These are phyloP conservation scores for Trichoderma asperellum DNA, from an alignment of 2,329 filamentous ascomycete genomes.

Conservation along the genomic window DNA sequence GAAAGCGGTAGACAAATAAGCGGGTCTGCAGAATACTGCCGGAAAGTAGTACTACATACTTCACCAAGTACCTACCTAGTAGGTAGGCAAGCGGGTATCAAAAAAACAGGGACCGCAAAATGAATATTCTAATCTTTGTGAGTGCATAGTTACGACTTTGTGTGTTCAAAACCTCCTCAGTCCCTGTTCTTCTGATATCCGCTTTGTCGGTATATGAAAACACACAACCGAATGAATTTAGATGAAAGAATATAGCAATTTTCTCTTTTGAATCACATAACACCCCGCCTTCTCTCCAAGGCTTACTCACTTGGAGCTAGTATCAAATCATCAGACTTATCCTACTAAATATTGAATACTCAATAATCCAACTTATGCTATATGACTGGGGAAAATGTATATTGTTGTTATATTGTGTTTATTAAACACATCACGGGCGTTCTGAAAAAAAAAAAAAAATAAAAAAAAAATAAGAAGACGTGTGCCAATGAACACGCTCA, in stretches of 20 bases:
- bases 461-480: not conserved
- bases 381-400: not conserved
- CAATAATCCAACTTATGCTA: not conserved
- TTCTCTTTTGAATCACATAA: not conserved
- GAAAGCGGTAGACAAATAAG: not conserved
- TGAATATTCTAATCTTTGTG: too few relatives aligned
- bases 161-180: too few relatives aligned
- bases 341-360: not conserved
- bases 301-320: not conserved
- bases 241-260: not conserved
- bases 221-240: not conserved
- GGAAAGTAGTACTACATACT: not conserved
- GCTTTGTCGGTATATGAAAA: too few relatives aligned
- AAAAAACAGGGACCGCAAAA: too few relatives aligned
- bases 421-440: not conserved
- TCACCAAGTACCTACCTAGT: not conserved
- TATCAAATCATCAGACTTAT: not conserved
- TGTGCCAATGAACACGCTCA: not conserved
- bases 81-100: too few relatives aligned
- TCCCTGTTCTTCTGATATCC: too few relatives aligned
- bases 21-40: not conserved
- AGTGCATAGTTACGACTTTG: too few relatives aligned
- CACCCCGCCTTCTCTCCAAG: not conserved
- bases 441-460: too few relatives aligned
- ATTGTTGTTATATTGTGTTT: not conserved